Evolutionary conservation across 345 rosid genomes (phyloP), one percentile per base, ranked within the genome.

Genomic region (Stellera chamaejasme): DNA sequence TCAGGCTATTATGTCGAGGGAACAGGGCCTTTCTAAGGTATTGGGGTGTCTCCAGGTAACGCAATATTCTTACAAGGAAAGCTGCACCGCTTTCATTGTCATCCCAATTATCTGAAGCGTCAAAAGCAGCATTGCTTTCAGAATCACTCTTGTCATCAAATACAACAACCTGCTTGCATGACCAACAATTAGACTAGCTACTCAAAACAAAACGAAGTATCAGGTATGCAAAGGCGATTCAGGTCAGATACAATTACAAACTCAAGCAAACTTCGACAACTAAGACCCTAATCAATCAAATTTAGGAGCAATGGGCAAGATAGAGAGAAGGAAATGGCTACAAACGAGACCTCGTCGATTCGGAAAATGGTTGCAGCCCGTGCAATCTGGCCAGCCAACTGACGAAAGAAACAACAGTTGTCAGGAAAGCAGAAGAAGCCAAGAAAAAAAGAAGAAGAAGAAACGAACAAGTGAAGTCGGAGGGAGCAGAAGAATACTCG

Each of bases 361-460:
- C 88, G 76, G 39, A 93, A 93, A 45, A 93, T 93, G 1, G 97
- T 83, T 0, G 86, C 84, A 10, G 99, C 97, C 19, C 96, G 97
- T 67, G 96, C 91, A 67, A 93, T 82, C 76, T 89, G 94, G 70
- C 97, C 78, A 5, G 97, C 97, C 60, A 93, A 65, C 99, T 89
- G 81, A 52, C 54, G 70, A 45, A 43, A 10, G 54, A 8, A 12
- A 49, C 58, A 48, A 25, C 1, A 13, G 44, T 48, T 16, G 27
- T 13, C 14, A 66, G 1, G 57, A 42, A 11, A 48, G 36, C 58
- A 26, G 45, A 45, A 13, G 5, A 59, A 46, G n/a, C n/a, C n/a
- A n/a, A n/a, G n/a, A n/a, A n/a, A n/a, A n/a, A n/a, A 19, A 10
- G 16, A 28, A 27, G 2, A 16, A 26, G 13, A 13, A 19, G 28